phyloP scores from a whole-genome alignment of 768 basidiomycete genomes.

The Wakefieldia striispora region DNA sequence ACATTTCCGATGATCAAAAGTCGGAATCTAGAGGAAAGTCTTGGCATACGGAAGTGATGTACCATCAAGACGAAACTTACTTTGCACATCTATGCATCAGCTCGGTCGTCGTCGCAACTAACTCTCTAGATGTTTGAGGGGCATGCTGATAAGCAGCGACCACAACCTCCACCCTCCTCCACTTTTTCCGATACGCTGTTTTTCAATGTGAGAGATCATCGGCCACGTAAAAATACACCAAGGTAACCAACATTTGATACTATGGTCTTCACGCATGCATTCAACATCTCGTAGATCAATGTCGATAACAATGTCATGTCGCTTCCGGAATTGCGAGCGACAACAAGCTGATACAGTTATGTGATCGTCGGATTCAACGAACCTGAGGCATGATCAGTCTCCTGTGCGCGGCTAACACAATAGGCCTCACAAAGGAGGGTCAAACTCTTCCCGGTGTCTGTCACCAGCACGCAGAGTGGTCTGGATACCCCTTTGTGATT shows the following conservation, averaged over 20 bases:
- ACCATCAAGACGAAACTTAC: neutral
- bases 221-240: neutral
- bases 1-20: too few species aligned
- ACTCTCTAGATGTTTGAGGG: neutral
- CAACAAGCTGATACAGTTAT: conserved; percentile 1
- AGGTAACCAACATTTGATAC: conserved; percentile 6
- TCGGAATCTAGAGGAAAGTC: conserved; percentile 6
- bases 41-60: neutral
- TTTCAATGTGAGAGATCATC: neutral
- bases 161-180: conserved; percentile 7
- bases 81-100: conserved; percentile 12
- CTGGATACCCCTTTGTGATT: neutral
- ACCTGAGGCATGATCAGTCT: neutral
- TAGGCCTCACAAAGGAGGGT: conserved; percentile 6
- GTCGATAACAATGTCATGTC: neutral
- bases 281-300: conserved; percentile 4
- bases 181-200: conserved; percentile 12
- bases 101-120: conserved; percentile 5
- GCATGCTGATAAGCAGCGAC: neutral
- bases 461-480: neutral
- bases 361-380: neutral
- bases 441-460: too few species aligned
- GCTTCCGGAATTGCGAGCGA: neutral
- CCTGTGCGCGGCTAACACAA: neutral
- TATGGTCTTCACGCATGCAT: too few species aligned